phyloP scores from a whole-genome alignment of 352 stramenopile species.

The Pythium rhizo-oryzae region DNA sequence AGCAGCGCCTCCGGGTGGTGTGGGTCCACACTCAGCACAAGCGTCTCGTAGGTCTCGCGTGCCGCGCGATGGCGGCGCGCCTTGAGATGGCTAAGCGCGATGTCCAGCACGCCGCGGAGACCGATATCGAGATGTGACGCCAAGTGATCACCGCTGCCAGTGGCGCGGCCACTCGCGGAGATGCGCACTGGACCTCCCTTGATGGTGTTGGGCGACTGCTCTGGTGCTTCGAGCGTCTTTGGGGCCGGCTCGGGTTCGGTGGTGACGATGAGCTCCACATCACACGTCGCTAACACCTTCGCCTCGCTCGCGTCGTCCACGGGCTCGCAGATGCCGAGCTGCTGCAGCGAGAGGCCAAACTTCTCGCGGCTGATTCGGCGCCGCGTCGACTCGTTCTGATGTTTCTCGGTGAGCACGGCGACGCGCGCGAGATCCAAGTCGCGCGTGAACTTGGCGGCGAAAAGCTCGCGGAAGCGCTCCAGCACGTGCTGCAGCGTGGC shows the following conservation, averaged over 20 bases:
- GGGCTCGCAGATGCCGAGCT: slow-evolving; percentile 16
- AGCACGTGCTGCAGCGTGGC: slow-evolving; percentile 49
- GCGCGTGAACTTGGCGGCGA: slow-evolving; percentile 47
- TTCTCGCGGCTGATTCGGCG: slow-evolving; percentile 16
- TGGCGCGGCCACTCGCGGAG: background rate
- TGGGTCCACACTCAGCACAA: slow-evolving; percentile 45
- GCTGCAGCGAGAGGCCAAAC: slow-evolving; percentile 21
- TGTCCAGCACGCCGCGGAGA: slow-evolving; percentile 35
- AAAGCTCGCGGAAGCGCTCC: slow-evolving; percentile 37
- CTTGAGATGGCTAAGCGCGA: slow-evolving; percentile 48
- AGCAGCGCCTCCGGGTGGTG: slow-evolving; percentile 51
- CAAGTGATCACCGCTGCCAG: background rate
- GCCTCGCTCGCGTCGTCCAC: background rate
- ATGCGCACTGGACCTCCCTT: too few species aligned
- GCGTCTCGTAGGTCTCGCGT: slow-evolving; percentile 45
- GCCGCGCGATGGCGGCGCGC: slow-evolving; percentile 51
- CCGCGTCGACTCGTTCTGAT: slow-evolving; percentile 39
- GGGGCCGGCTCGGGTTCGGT: background rate
- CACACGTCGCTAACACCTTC: slow-evolving; percentile 14
- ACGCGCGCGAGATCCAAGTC: slow-evolving; percentile 34
- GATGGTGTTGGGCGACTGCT: too few species aligned
- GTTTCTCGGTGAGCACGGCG: slow-evolving; percentile 46
- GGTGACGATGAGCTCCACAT: slow-evolving; percentile 29
- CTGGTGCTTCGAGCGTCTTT: too few species aligned
- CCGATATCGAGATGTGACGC: slow-evolving; percentile 18